Conservation (phyloP, 768 basidiomycete species). For the Naganishia antarctica region DNA sequence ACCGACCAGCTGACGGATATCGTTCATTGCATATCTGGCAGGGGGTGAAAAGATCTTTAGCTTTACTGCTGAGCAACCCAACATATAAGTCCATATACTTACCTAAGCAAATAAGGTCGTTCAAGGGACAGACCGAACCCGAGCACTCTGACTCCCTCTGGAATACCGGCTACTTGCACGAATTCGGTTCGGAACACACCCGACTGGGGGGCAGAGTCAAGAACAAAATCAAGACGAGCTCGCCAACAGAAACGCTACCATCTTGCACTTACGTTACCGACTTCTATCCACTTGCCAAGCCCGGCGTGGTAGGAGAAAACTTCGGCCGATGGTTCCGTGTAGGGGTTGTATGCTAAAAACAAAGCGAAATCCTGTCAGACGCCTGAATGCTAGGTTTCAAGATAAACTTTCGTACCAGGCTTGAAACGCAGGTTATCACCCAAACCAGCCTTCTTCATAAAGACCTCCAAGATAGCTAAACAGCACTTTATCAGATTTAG, state of each 20-base stretch:
- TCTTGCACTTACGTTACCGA: constrained; percentile 62
- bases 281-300: constrained; percentile 91
- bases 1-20: constrained; percentile 91
- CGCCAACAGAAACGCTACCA: constrained; percentile 9
- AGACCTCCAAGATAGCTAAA: constrained; percentile 93
- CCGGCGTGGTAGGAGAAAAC: constrained; percentile 97
- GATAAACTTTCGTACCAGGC: constrained; percentile 51
- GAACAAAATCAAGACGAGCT: not conserved
- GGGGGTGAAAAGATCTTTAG: not conserved
- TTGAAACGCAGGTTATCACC: constrained; percentile 92
- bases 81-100: constrained; percentile 37
- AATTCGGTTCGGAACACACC: constrained; percentile 99
- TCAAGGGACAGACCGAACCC: constrained; percentile 95
- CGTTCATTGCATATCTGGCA: constrained; percentile 86
- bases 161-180: constrained; percentile 98
- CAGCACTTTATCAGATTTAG: not conserved
- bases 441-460: constrained; percentile 91
- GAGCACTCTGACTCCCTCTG: constrained; percentile 89
- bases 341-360: constrained; percentile 80
- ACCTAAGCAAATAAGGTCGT: constrained; percentile 98
- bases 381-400: no score
- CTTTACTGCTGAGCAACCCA: not conserved
- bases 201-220: constrained; percentile 56
- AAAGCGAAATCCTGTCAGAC: not conserved
- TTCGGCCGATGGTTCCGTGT: constrained; percentile 79